phyloP scores from a whole-genome alignment of 2,329 filamentous ascomycete species.

The Stachybotrys chlorohalonatus region DNA sequence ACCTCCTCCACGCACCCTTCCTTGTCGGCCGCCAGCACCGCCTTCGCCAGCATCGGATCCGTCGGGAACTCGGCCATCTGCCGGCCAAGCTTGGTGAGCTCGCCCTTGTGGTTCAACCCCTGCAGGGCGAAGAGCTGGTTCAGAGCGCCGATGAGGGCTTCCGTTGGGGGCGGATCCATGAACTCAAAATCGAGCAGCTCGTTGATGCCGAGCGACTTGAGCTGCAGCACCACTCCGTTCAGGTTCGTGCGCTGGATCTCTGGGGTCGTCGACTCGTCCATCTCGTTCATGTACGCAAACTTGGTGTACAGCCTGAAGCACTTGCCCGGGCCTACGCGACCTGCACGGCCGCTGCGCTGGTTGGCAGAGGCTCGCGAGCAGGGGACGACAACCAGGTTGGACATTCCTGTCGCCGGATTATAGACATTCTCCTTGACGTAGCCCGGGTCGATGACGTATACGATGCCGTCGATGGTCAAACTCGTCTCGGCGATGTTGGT shows the following conservation, averaged over 20 bases:
- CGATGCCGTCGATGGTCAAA: slow-evolving; percentile 91
- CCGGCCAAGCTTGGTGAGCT: slow-evolving; percentile 81
- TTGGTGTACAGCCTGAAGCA: slow-evolving; percentile 92
- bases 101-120: slow-evolving; percentile 78
- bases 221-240: slow-evolving; percentile 70
- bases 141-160: slow-evolving; percentile 79
- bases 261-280: slow-evolving; percentile 84
- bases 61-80: slow-evolving; percentile 95
- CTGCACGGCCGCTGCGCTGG: slow-evolving; percentile 85
- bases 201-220: slow-evolving; percentile 88
- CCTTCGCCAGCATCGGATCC: slow-evolving; percentile 84
- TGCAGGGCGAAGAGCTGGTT: slow-evolving; percentile 89
- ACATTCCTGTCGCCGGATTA: slow-evolving; percentile 87
- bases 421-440: slow-evolving; percentile 95
- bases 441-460: slow-evolving; percentile 91
- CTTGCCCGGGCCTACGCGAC: slow-evolving; percentile 84
- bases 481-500: slow-evolving; percentile 97
- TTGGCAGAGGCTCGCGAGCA: slow-evolving; percentile 89
- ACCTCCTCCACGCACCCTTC: slow-evolving; percentile 93
- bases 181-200: slow-evolving; percentile 92
- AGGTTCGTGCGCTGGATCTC: slow-evolving; percentile 91
- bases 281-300: slow-evolving; percentile 88
- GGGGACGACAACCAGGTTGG: slow-evolving; percentile 80
- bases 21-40: slow-evolving; percentile 79
- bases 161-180: slow-evolving; percentile 85